Base-by-base conservation (phyloP, 805 yeast species). In the Priceomyces fermenticarens region DNA sequence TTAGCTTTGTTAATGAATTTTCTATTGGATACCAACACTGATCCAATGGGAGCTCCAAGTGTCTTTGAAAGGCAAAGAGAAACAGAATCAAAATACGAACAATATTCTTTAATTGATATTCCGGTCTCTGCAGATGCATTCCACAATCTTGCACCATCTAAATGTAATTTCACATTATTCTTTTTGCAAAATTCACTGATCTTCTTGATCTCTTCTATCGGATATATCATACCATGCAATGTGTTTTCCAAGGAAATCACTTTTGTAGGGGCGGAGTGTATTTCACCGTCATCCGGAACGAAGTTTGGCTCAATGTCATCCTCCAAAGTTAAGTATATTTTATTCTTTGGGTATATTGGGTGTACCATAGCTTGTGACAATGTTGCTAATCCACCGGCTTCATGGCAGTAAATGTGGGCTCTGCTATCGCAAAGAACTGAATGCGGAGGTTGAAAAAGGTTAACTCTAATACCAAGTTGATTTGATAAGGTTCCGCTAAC, bases 91-190 rank as follows among this genome's bases (percentile, higher is more conserved):
- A 70, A 69, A 46, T 60, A 48, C 10, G 62, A 51, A 50, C 71
- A 62, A 45, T 67, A 69, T 41, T 69, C 70, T 32, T 59, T 56
- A n/a, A 70, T 53, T 8, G 64, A 49, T 13, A 68, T 52, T 3
- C 72, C 73, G 3, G 73, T 64, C n/a, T 44, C 72, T 4, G 49
- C 65, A 10, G 64, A 55, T 0, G 74, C 75, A 46, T 70, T 68
- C 73, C 73, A 69, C 38, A 70, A 55, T 33, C 74, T 54, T 2
- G 74, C 75, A 13, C 75, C 74, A 47, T 70, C 74, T 43, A 67
- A 57, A 45, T 70, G 75, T 25, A 70, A 48, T 32, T 53, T 61
- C 11, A 70, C 58, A 41, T 63, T 55, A 41, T 67, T 55, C 17
- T 52, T 49, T 38, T 51, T 53, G 44, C 72, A 63, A 44, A 66